Percentiles rank a stretch among this genome's conserved stretches.
These are phyloP conservation scores for Drechslerella stenobrocha DNA, from an alignment of 2,329 filamentous ascomycete genomes.

Conservation along the genomic window DNA sequence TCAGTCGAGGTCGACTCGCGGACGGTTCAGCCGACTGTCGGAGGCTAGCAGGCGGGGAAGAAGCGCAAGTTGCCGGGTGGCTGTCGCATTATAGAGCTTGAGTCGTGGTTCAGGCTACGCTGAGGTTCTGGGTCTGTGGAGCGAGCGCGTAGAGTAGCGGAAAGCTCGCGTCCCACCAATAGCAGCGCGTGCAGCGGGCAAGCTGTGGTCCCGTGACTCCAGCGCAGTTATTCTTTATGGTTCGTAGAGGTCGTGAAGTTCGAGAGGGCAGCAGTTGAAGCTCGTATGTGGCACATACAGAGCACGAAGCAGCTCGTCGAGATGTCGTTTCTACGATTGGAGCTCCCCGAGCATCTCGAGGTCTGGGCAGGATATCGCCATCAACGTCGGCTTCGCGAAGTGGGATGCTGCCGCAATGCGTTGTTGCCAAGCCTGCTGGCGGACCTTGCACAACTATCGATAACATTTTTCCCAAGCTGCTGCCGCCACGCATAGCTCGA, in stretches of 20 bases:
- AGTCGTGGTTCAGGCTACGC: conserved; percentile 3
- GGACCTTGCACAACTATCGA: conserved; percentile 33
- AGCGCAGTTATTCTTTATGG: too few relatives aligned
- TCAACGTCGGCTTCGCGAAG: conserved; percentile 3
- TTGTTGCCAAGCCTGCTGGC: conserved; percentile 35
- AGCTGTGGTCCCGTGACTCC: neutral
- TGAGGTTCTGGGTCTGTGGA: conserved; percentile 53
- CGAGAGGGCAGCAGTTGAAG: too few relatives aligned
- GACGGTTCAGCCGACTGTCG: conserved; percentile 46
- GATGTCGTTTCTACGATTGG: neutral
- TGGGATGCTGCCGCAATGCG: conserved; percentile 41
- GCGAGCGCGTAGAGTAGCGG: conserved; percentile 55
- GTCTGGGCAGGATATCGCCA: neutral
- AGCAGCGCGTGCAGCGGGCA: neutral
- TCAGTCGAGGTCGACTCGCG: too few relatives aligned
- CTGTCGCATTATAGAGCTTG: conserved; percentile 24
- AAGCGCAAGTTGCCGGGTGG: neutral
- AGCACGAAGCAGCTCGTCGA: neutral
- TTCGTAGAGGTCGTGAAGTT: too few relatives aligned
- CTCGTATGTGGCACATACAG: too few relatives aligned
- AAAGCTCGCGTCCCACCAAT: conserved; percentile 27
- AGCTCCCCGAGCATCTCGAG: neutral
- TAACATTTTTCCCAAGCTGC: conserved; percentile 46
- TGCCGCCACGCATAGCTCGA: conserved; percentile 23
- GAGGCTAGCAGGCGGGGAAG: neutral